Conservation (phyloP, 2,329 filamentous ascomycete species). For the Neocucurbitaria cava region DNA sequence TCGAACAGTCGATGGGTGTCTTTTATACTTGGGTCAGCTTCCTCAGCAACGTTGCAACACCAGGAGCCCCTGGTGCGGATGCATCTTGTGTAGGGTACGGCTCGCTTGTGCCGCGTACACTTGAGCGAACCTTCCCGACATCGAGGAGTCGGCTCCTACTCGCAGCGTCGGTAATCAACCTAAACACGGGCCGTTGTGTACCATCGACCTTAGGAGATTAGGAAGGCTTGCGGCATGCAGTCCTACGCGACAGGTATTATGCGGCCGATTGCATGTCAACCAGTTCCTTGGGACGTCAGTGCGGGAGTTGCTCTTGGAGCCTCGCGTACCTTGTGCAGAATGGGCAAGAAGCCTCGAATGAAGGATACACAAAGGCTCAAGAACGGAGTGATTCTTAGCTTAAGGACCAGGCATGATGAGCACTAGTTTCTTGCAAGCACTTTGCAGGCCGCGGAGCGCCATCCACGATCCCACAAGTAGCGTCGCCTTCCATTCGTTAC, state of each 20-base stretch:
- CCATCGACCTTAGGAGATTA: constrained; percentile 1
- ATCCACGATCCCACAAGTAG: background rate
- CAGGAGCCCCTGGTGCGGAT: background rate
- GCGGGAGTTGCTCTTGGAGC: constrained; percentile 4
- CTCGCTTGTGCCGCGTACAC: constrained; percentile 25
- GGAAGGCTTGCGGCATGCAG: constrained; percentile 8
- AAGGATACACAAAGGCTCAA: constrained; percentile 6
- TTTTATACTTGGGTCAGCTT: constrained; percentile 18
- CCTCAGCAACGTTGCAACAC: constrained; percentile 2
- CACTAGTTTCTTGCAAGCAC: constrained; percentile 1
- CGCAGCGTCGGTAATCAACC: constrained; percentile 10
- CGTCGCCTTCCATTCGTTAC: background rate
- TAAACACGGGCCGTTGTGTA: constrained; percentile 10
- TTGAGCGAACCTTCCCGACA: constrained; percentile 15
- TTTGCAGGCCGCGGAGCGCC: background rate
- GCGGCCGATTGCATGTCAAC: constrained; percentile 14
- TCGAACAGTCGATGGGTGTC: background rate
- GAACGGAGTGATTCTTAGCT: constrained; percentile 3
- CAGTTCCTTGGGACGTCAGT: constrained; percentile 4
- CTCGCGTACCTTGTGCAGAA: constrained; percentile 2
- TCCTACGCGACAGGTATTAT: constrained; percentile 7
- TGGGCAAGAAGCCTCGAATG: constrained; percentile 6
- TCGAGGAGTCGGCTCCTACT: constrained; percentile 18
- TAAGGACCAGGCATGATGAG: constrained; percentile 1
- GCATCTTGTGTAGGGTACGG: constrained; percentile 12